Conservation (phyloP, 352 stramenopile species). For the Pythium sp. region DNA sequence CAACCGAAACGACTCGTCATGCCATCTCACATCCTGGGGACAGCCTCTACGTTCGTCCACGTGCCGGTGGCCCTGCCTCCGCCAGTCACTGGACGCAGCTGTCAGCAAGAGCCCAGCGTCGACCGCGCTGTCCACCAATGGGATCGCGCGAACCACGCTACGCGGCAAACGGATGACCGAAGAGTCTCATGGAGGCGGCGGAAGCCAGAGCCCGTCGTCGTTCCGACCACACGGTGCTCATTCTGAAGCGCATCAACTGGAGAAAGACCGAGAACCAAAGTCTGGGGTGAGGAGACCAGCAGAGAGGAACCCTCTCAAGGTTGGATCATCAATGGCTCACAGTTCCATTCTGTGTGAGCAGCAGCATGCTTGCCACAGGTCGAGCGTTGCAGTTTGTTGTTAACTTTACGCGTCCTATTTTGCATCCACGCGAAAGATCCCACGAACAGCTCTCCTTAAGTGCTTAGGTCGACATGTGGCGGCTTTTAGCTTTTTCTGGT, state of each 20-base stretch:
- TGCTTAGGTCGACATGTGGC: not conserved
- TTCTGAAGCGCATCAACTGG: not conserved
- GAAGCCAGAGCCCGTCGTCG: not conserved
- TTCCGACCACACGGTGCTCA: not conserved
- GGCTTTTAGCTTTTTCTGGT: conserved; percentile 8
- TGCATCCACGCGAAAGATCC: not conserved
- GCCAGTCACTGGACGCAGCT: not conserved
- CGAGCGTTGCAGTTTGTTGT: not conserved
- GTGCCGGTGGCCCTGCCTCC: not conserved
- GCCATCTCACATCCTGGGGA: not conserved
- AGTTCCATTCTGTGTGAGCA: not conserved
- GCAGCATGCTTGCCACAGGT: not conserved
- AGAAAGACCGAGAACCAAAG: not conserved
- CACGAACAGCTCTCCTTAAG: not conserved
- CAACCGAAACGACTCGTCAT: not conserved
- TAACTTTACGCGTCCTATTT: not conserved
- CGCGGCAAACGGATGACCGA: not conserved
- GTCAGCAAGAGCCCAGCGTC: not conserved
- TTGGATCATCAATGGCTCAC: too few species aligned
- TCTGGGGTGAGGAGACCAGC: not conserved
- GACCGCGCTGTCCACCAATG: conserved; percentile 4
- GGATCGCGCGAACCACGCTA: not conserved
- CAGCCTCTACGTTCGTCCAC: not conserved
- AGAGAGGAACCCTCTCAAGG: not conserved
- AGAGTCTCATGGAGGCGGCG: not conserved